A percentile compares a stretch with the other conserved stretches of the same genome.
phyloP scores from a whole-genome alignment of 2,329 filamentous ascomycete species.

The Arachnomyces sp. region DNA sequence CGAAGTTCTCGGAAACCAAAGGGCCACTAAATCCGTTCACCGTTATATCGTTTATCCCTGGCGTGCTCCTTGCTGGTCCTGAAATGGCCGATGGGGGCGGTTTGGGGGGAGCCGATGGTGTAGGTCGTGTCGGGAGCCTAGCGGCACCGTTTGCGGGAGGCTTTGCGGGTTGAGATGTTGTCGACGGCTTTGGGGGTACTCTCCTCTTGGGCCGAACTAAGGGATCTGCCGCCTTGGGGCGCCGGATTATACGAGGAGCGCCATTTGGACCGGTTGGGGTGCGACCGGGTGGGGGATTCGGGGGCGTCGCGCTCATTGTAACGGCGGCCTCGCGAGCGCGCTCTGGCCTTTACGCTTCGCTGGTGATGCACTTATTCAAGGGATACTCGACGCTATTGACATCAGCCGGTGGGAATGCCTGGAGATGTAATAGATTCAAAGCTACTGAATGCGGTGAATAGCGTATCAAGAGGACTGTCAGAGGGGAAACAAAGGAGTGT shows the following conservation, averaged over 20 bases:
- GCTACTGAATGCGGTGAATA: too few species aligned
- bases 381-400: too few species aligned
- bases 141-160: conserved; percentile 5
- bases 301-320: conserved; percentile 28
- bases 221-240: conserved; percentile 50
- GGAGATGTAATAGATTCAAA: too few species aligned
- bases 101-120: conserved; percentile 8
- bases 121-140: conserved; percentile 10
- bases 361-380: too few species aligned
- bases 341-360: too few species aligned
- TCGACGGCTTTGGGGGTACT: conserved; percentile 18
- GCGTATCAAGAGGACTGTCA: too few species aligned
- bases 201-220: conserved; percentile 54
- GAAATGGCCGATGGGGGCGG: conserved; percentile 13
- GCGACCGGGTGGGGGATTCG: conserved; percentile 39
- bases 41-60: conserved; percentile 23
- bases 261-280: conserved; percentile 42
- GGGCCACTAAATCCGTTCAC: conserved; percentile 37
- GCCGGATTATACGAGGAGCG: conserved; percentile 38
- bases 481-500: too few species aligned
- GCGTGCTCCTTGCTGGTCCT: conserved; percentile 15
- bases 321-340: neutral
- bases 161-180: conserved; percentile 15
- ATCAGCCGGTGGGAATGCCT: too few species aligned
- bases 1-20: conserved; percentile 32